Evolutionary conservation across 1,284 basidiomycete species (phyloP).

Genomic region (Malassezia nana): DNA sequence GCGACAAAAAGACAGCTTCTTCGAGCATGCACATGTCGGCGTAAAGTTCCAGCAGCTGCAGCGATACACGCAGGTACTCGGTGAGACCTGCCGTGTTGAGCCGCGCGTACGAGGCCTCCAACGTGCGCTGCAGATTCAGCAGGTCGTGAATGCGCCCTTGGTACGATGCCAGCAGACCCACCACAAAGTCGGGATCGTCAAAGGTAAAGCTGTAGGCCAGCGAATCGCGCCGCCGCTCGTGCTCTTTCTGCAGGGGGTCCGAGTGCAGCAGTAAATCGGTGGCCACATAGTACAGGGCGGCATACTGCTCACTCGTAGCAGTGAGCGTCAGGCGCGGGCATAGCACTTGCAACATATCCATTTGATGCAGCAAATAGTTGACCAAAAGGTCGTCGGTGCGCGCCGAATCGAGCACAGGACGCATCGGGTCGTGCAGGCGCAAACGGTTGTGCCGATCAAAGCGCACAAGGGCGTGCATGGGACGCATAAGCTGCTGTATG

Average conservation of each 20-base stretch:
- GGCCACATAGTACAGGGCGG: constrained; percentile 75
- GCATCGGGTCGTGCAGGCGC: constrained; percentile 11
- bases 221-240: constrained; percentile 55
- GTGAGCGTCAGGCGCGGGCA: constrained; percentile 69
- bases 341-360: constrained; percentile 68
- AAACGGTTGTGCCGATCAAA: constrained; percentile 81
- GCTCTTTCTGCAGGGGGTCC: constrained; percentile 57
- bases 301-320: constrained; percentile 75
- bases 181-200: constrained; percentile 62
- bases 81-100: constrained; percentile 54
- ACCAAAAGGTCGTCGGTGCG: constrained; percentile 42
- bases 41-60: constrained; percentile 64
- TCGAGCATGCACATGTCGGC: constrained; percentile 71
- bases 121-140: constrained; percentile 32
- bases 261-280: constrained; percentile 73
- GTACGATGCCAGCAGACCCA: constrained; percentile 62
- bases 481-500: constrained; percentile 71
- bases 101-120: constrained; percentile 45
- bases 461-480: constrained; percentile 72
- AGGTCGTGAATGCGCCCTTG: constrained; percentile 63
- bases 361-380: constrained; percentile 69
- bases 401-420: constrained; percentile 30
- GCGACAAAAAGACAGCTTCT: constrained; percentile 73
- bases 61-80: constrained; percentile 59
- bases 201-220: constrained; percentile 85